Base-by-base conservation (phyloP, 2,329 filamentous ascomycete species). In the Dactylellina cionopaga region DNA sequence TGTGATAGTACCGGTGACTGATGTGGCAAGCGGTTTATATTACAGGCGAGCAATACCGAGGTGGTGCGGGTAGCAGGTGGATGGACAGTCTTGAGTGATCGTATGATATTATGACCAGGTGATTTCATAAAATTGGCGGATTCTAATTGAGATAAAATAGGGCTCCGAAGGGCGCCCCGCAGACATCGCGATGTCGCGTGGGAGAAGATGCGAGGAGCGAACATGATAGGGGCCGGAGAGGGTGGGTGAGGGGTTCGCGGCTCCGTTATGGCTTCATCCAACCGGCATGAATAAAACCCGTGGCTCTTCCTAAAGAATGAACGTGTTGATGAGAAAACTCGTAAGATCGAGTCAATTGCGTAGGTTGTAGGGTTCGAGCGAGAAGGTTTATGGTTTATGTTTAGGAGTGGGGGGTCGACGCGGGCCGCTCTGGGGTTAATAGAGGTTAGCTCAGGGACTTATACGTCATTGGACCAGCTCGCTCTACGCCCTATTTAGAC, bases 141-240 rank as follows among this genome's bases (percentile, higher is more conserved):
- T 65, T 59, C 52, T 29, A 64, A 33, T 31, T 52, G 59, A 29
- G 68, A 68, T 9, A 68, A 19, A 22, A 68, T 54, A n/a, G 63
- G 41, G 27, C 37, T 33, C 15, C 68, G 59, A 43, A 65, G 41
- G 19, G 59, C 52, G 51, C 68, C 68, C 44, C 68, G 68, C n/a
- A 72, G 59, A 60, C 68, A 72, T 65, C 59, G 68, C n/a, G 68
- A 54, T 54, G 68, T 54, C 59, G 68, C 52, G 31, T 60, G 59
- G 5, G 68, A 59, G 27, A 65, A 5, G 35, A 64, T 41, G 29
- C 66, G 58, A 59, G 66, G 66, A 44, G 58, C 58, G 47, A 72
- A 65, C 68, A 72, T 72, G 68, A 72, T 72, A 65, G 59, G 58
- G 33, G 43, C 37, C 39, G 44, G 49, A 33, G 58, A 60, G 68